Conservation (phyloP, 805 yeast species). For the Pichia phayaonensis region DNA sequence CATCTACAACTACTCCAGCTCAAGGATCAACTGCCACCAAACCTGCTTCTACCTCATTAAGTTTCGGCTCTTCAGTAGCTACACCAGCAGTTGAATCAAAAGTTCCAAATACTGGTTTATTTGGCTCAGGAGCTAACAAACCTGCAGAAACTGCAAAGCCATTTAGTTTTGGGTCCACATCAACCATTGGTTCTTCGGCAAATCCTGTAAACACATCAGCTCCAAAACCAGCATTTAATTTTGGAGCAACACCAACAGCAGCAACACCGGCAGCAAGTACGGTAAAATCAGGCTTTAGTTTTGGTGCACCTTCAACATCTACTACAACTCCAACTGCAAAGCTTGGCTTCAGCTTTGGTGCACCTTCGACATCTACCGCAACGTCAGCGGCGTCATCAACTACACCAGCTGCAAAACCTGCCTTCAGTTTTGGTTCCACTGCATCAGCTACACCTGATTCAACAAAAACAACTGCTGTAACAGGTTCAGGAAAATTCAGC, state of each 20-base stretch:
- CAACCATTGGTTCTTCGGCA: neutral
- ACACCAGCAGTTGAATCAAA: neutral
- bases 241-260: slow-evolving; percentile 18
- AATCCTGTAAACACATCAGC: neutral
- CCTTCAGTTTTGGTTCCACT: slow-evolving; percentile 7
- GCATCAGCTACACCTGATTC: too few species aligned
- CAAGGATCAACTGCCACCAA: neutral
- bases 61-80: neutral
- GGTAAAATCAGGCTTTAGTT: slow-evolving; percentile 2
- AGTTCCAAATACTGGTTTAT: neutral
- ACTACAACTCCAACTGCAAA: neutral
- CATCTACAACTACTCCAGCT: neutral
- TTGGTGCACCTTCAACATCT: neutral
- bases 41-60: neutral
- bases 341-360: slow-evolving; percentile 13
- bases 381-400: neutral
- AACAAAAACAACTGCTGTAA: too few species aligned
- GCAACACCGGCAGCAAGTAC: slow-evolving; percentile 14
- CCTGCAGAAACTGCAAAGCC: slow-evolving; percentile 1
- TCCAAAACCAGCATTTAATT: slow-evolving; percentile 14
- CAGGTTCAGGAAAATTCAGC: neutral
- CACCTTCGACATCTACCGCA: neutral
- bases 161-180: slow-evolving; percentile 11
- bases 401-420: slow-evolving; percentile 13
- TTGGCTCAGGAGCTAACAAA: neutral